Evolutionary conservation across 1,284 basidiomycete genomes (phyloP), one percentile per base, ranked within the genome.

Genomic region (Rhodotorula sp.): DNA sequence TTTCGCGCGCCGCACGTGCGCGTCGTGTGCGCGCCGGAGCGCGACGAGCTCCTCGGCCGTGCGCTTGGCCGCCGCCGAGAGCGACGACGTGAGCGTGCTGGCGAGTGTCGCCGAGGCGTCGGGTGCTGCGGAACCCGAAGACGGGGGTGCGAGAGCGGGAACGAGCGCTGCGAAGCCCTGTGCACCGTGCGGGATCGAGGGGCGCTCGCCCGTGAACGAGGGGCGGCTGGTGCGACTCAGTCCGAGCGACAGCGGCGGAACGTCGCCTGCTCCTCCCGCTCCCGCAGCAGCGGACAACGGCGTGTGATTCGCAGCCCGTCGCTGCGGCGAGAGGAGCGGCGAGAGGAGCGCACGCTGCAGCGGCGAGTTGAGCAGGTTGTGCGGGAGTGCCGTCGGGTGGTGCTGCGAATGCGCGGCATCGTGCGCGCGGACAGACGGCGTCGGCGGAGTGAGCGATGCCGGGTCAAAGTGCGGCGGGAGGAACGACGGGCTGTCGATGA

Each of bases 41-140:
- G 54, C n/a, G 58, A 76, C 60, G 44, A 76, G 72, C 48, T 76
- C 68, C 52, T 74, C 72, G 10, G 72, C 72, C 0, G 70, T 65
- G 41, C 49, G 55, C 44, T 74, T 72, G 5, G 70, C 72, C 2
- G 54, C 49, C 14, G 46, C 8, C 8, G 64, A 66, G 49, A 71
- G 57, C 12, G 61, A 27, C 0, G 46, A 8, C 0, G 67, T 64
- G 19, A 70, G 42, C 8, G 63, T 62, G 1, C 48, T 14, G 4
- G 41, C 52, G 42, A 74, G 68, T 7, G 59, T 56, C 10, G 52
- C 23, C 4, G 23, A 34, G 2, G 34, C 34, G 34, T 34, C 34
- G 34, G 34, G 34, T 34, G 64, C 17, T 10, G 44, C 3, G 10
- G 64, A 34, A 9, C 44, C 27, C 10, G 68, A 17, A 13, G 41